A percentile compares a stretch with the other conserved stretches of the same genome.
These are phyloP conservation scores for Syzygium jambos DNA, from an alignment of 345 rosid genomes.

Conservation along the genomic window DNA sequence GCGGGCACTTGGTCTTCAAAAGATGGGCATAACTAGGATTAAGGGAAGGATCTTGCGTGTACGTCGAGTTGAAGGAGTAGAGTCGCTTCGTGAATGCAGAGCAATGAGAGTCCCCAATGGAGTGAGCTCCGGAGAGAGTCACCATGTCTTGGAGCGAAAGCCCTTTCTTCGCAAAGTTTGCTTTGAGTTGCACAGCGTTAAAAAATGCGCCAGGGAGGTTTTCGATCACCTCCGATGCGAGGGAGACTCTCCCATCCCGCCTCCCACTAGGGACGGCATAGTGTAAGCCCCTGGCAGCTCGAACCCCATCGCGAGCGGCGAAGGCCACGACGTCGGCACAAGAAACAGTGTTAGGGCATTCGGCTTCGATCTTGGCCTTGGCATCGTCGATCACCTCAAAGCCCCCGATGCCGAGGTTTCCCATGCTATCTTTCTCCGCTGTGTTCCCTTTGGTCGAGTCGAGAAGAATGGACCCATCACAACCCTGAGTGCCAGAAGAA, in stretches of 20 bases:
- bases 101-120: slow-evolving; percentile 7
- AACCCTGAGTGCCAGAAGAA: slow-evolving; percentile 12
- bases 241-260: slow-evolving; percentile 31
- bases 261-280: slow-evolving; percentile 29
- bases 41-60: slow-evolving; percentile 4
- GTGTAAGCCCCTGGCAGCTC: slow-evolving; percentile 4
- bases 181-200: not conserved
- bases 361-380: slow-evolving; percentile 19
- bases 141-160: not conserved
- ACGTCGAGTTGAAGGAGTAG: not conserved
- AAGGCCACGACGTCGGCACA: slow-evolving; percentile 37
- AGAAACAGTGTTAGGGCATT: slow-evolving; percentile 22
- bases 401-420: slow-evolving; percentile 25
- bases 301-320: slow-evolving; percentile 26
- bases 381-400: slow-evolving; percentile 31
- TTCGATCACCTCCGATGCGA: not conserved
- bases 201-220: slow-evolving; percentile 16
- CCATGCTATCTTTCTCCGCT: slow-evolving; percentile 21
- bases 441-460: slow-evolving; percentile 5
- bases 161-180: not conserved
- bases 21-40: not conserved
- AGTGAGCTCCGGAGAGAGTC: slow-evolving; percentile 4
- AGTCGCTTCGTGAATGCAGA: slow-evolving; percentile 1
- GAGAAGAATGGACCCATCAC: slow-evolving; percentile 34
- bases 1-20: slow-evolving; percentile 4